phyloP scores from a whole-genome alignment of 139 green algal species.

The Marvania coccoides region DNA sequence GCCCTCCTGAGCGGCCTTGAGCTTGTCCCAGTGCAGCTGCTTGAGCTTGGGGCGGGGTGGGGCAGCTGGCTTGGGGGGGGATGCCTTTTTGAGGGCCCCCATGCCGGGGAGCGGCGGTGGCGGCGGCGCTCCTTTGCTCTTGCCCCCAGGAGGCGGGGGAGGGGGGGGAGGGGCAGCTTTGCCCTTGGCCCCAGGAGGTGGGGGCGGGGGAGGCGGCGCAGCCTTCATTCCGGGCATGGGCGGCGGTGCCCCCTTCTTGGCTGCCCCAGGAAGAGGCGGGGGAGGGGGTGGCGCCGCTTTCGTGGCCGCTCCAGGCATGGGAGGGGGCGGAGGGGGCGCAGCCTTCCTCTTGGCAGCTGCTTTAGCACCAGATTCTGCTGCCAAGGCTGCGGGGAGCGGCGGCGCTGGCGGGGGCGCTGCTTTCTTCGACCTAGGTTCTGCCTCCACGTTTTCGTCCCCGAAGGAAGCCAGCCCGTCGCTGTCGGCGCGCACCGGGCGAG shows the following conservation, averaged over 20 bases:
- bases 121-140: conserved; percentile 1
- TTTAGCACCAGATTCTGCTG: conserved; percentile 4
- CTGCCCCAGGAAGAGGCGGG: conserved; percentile 14
- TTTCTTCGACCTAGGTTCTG: background rate
- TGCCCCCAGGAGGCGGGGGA: background rate
- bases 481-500: background rate
- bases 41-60: conserved; percentile 45
- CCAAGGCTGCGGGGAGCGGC: background rate
- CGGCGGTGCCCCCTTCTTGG: conserved; percentile 7
- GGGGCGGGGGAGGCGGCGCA: conserved; percentile 26
- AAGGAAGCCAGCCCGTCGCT: no score
- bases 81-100: background rate
- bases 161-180: conserved; percentile 11
- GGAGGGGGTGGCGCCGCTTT: conserved; percentile 10
- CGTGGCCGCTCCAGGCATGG: background rate
- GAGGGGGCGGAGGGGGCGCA: conserved; percentile 27
- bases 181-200: conserved; percentile 13
- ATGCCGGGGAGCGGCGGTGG: background rate
- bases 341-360: background rate
- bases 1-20: conserved; percentile 37
- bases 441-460: no score
- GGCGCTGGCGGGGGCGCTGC: conserved; percentile 18
- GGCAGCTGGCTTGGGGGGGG: background rate
- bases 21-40: conserved; percentile 82
- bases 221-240: conserved; percentile 24